These are phyloP conservation scores for Sutorius eximius DNA, from an alignment of 1,284 basidiomycete genomes.

Conservation along the genomic window DNA sequence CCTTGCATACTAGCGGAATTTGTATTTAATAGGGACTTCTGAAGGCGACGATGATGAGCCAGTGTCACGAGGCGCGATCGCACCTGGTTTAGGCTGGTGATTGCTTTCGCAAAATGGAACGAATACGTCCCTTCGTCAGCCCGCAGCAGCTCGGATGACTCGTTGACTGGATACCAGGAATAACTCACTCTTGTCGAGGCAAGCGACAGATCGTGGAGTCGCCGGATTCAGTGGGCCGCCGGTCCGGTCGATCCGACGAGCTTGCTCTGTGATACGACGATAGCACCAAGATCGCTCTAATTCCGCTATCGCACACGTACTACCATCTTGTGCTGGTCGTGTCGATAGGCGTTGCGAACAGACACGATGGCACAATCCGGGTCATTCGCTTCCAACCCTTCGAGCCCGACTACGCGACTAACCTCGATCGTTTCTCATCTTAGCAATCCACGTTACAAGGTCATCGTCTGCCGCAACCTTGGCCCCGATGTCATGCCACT, in stretches of 20 bases:
- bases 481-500: constrained; percentile 72
- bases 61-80: neutral
- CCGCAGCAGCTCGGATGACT: too few relatives aligned
- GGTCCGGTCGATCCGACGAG: too few relatives aligned
- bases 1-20: neutral
- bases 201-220: too few relatives aligned
- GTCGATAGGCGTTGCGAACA: neutral
- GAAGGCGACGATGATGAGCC: neutral
- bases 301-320: neutral
- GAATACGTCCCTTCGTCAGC: too few relatives aligned
- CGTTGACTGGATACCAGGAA: too few relatives aligned
- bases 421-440: constrained; percentile 38
- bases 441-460: constrained; percentile 43
- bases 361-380: constrained; percentile 31
- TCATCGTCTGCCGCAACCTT: constrained; percentile 68
- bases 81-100: too few relatives aligned
- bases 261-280: neutral
- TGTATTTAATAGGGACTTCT: neutral
- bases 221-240: too few relatives aligned
- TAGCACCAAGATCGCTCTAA: neutral
- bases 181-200: too few relatives aligned
- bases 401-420: constrained; percentile 29
- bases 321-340: neutral
- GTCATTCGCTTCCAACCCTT: constrained; percentile 23
- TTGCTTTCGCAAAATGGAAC: too few relatives aligned